These are phyloP conservation scores for Tilletiaria anomala DNA, from an alignment of 1,284 basidiomycete species.

Conservation along the genomic window DNA sequence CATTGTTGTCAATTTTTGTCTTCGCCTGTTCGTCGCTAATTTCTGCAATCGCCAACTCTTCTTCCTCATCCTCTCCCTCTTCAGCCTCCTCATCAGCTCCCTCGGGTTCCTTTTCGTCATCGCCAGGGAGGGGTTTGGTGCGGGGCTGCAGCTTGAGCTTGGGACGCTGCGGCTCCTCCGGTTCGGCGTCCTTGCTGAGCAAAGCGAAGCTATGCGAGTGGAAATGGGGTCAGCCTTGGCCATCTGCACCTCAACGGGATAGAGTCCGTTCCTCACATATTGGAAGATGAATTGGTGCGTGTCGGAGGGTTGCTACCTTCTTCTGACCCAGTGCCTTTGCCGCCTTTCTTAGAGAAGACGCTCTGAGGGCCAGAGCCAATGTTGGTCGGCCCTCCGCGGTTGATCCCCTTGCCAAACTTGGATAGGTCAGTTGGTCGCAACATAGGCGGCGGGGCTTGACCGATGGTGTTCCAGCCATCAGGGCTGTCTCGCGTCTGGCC, in stretches of 20 bases:
- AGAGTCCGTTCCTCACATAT: conserved; percentile 47
- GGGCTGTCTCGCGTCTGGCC: conserved; percentile 57
- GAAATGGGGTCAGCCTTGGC: neutral
- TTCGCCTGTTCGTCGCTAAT: conserved; percentile 54
- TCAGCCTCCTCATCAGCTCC: conserved; percentile 20
- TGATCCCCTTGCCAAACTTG: conserved; percentile 58
- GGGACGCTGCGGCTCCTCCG: conserved; percentile 53
- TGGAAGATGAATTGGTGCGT: conserved; percentile 60
- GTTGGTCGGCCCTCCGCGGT: conserved; percentile 49
- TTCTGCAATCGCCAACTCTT: conserved; percentile 45
- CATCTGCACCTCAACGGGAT: neutral
- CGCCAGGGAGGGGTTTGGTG: conserved; percentile 45
- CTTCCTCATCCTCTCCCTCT: conserved; percentile 39
- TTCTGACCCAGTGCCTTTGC: conserved; percentile 46
- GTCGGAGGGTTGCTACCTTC: conserved; percentile 53
- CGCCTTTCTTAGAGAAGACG: conserved; percentile 53
- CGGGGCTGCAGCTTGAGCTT: conserved; percentile 57
- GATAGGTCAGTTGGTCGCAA: conserved; percentile 60
- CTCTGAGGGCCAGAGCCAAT: conserved; percentile 52
- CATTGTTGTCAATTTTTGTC: conserved; percentile 54
- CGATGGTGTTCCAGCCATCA: conserved; percentile 76
- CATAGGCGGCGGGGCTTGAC: conserved; percentile 42
- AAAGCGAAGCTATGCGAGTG: conserved; percentile 44
- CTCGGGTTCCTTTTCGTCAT: conserved; percentile 12
- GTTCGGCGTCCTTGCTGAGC: conserved; percentile 32